Evolutionary conservation across 139 green algal species (phyloP).

Genomic region (Closterium sp.): DNA sequence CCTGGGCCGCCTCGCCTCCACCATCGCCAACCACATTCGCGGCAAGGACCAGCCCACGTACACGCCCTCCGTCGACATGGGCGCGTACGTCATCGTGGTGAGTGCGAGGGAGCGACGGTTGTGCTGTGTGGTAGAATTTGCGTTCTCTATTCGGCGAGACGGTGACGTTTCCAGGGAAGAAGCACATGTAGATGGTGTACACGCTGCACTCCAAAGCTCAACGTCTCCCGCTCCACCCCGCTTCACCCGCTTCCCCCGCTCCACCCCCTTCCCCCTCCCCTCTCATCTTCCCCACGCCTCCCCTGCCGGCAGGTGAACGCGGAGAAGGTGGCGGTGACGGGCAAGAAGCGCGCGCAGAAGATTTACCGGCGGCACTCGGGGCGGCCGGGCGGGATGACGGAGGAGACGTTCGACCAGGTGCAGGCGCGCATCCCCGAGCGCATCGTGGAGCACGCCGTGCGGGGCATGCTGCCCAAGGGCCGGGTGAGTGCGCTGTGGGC

Average conservation of each 20-base stretch:
- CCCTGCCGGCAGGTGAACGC: conserved; percentile 27
- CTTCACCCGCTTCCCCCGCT: neutral
- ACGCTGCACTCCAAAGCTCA: no score
- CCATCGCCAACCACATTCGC: conserved; percentile 85
- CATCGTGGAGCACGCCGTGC: conserved; percentile 95
- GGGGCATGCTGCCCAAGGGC: conserved; percentile 97
- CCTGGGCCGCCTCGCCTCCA: conserved; percentile 83
- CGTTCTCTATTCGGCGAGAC: no score
- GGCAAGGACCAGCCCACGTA: conserved; percentile 88
- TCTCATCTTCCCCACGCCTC: neutral
- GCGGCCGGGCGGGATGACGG: conserved; percentile 59
- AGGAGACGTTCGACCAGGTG: conserved; percentile 57
- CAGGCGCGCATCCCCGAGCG: conserved; percentile 88
- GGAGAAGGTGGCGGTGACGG: conserved; percentile 71
- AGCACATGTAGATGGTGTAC: no score
- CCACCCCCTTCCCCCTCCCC: no score
- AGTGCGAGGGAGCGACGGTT: conserved; percentile 64
- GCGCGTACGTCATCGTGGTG: conserved; percentile 90
- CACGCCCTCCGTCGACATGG: conserved; percentile 95
- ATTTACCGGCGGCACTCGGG: conserved; percentile 82
- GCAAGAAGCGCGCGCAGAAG: conserved; percentile 89
- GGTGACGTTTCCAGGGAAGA: no score
- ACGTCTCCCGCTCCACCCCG: neutral
- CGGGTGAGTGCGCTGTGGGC: conserved; percentile 37
- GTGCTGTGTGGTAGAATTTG: no score